Base-by-base conservation (phyloP, 257 asterid species). In the Jaltomata sinuosa region DNA sequence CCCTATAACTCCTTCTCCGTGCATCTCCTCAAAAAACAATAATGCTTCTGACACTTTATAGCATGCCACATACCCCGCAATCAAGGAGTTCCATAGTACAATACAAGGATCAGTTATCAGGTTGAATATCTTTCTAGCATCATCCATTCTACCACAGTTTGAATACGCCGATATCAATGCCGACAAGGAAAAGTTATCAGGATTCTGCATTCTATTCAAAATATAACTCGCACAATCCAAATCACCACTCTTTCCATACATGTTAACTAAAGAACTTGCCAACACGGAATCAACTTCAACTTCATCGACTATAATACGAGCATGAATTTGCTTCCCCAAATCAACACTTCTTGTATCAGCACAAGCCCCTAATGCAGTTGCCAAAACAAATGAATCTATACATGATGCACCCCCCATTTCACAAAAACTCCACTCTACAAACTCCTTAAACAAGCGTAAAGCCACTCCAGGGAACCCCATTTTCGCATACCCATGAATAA, bases 281-380 rank as follows among this genome's bases (percentile, higher is more conserved):
- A 96, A 83, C 81, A 93, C 92, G 1, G 92, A 88, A 89, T 96
- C 98, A 62, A 88, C 83, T 67, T 92, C 92, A 69, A 93, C 91
- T 67, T 80, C 81, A 54, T 86, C 91, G 29, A 86, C 84, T 54
- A 93, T 81, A 91, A 92, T 88, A 53, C 87, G 89, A 59, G 93
- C 88, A 84, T 96, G 99, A 78, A 96, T 91, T 90, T 94, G 98
- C 89, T 89, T 96, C 87, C 99, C 99, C 55, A 83, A 84, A 71
- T 84, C 88, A 83, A 92, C 83, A 82, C 57, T 81, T 80, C 90
- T 87, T 21, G 89, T 71, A 47, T 91, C 90, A 9, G 91, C 85
- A 89, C 98, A 96, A 83, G 93, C 97, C 53, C 94, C 91, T 29
- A 90, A 57, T 21, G 88, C 92, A 6, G 95, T 90, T 19, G 98